These are phyloP conservation scores for Lupinus albus DNA, from an alignment of 306 rosid species.

Conservation along the genomic window DNA sequence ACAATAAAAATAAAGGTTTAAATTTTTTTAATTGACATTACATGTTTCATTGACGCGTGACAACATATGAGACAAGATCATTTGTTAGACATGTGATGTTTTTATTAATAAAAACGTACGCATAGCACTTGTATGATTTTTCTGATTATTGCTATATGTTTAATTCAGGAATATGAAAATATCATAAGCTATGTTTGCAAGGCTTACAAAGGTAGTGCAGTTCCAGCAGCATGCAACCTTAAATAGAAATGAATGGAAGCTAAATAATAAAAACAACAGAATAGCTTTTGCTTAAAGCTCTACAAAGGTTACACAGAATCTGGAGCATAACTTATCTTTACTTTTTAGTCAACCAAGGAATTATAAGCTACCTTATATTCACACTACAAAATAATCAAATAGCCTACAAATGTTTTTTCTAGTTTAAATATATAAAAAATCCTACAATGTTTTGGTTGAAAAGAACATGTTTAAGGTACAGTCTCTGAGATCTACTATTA, in stretches of 20 bases:
- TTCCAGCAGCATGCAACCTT: conserved; percentile 40
- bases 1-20: no score
- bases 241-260: not conserved
- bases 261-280: not conserved
- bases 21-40: no score
- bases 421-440: no score
- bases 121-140: not conserved
- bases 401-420: no score
- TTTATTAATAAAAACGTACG: not conserved
- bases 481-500: no score
- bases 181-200: conserved; percentile 40
- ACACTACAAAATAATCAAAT: not conserved
- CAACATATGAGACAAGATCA: no score
- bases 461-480: no score
- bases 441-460: no score
- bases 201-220: conserved; percentile 41
- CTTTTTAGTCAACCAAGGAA: not conserved
- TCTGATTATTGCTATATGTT: not conserved
- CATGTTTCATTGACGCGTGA: no score
- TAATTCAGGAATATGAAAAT: conserved; percentile 46
- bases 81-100: no score
- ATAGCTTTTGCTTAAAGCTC: not conserved
- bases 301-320: not conserved
- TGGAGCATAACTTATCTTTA: not conserved
- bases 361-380: not conserved